Evolutionary conservation across 2,329 filamentous ascomycete genomes (phyloP).

Genomic region (Fusarium sp.): DNA sequence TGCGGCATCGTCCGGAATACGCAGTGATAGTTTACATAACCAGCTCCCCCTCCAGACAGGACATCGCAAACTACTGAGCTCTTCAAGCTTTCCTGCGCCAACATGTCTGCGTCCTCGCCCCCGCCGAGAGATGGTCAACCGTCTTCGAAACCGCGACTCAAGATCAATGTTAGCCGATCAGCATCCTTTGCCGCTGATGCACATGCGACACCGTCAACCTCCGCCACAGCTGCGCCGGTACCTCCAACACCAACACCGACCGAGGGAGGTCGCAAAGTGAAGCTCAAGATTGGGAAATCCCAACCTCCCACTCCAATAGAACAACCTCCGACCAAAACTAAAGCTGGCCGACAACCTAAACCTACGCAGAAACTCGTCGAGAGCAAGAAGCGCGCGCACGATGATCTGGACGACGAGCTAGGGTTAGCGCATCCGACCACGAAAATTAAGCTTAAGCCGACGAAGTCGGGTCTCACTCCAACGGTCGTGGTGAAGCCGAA

Average conservation of each 20-base stretch:
- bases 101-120: conserved; percentile 50
- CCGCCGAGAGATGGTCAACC: conserved; percentile 43
- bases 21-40: not conserved
- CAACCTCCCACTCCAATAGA: conserved; percentile 56
- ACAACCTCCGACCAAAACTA: conserved; percentile 62
- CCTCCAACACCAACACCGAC: conserved; percentile 42
- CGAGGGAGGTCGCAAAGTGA: conserved; percentile 55
- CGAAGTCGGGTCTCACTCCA: conserved; percentile 54
- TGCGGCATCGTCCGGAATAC: not conserved
- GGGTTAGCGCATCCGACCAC: conserved; percentile 57
- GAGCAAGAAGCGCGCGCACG: conserved; percentile 71
- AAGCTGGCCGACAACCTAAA: conserved; percentile 70
- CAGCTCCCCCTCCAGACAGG: conserved; percentile 12
- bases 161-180: conserved; percentile 56
- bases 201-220: conserved; percentile 33
- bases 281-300: conserved; percentile 58
- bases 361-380: conserved; percentile 69
- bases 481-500: conserved; percentile 68
- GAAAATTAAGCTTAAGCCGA: conserved; percentile 66
- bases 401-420: conserved; percentile 63
- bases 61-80: conserved; percentile 12
- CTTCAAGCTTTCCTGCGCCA: conserved; percentile 19
- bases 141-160: conserved; percentile 55
- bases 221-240: conserved; percentile 8
- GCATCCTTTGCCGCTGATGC: conserved; percentile 52